phyloP scores from a whole-genome alignment of 106 monocot genomes.

The Amphibolis antarctica region DNA sequence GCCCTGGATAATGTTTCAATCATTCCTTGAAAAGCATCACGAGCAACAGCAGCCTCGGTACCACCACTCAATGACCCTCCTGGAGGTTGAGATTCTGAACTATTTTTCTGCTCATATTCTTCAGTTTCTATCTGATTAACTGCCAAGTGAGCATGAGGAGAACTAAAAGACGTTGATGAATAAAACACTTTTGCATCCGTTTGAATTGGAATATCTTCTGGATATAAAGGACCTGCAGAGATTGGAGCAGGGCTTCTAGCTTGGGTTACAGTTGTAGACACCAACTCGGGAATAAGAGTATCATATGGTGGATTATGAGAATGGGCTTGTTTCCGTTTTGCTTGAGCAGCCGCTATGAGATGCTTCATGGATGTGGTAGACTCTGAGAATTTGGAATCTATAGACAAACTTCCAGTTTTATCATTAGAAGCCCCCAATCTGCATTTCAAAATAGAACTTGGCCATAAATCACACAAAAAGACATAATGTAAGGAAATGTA shows the following conservation, averaged over 20 bases:
- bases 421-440: slow-evolving; percentile 24
- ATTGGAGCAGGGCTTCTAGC: slow-evolving; percentile 49
- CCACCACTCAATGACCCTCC: slow-evolving; percentile 61
- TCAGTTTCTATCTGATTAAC: slow-evolving; percentile 22
- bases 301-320: slow-evolving; percentile 21
- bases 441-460: slow-evolving; percentile 10
- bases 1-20: slow-evolving; percentile 86
- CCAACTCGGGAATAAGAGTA: slow-evolving; percentile 21
- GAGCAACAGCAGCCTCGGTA: slow-evolving; percentile 76
- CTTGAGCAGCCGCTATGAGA: slow-evolving; percentile 95
- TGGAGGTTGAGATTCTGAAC: slow-evolving; percentile 29
- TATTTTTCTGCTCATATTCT: slow-evolving; percentile 27
- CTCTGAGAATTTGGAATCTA: slow-evolving; percentile 31
- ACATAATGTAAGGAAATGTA: not conserved
- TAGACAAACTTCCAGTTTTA: slow-evolving; percentile 8
- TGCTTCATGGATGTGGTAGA: slow-evolving; percentile 55
- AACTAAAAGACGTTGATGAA: slow-evolving; percentile 23
- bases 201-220: slow-evolving; percentile 21
- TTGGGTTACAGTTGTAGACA: slow-evolving; percentile 21
- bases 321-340: slow-evolving; percentile 59
- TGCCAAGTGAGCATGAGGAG: slow-evolving; percentile 27
- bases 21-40: slow-evolving; percentile 92
- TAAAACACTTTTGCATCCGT: slow-evolving; percentile 26
- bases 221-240: slow-evolving; percentile 18
- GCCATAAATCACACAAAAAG: not conserved